Conservation (phyloP, 139 green algal species). For the Tetraselmis striata region DNA sequence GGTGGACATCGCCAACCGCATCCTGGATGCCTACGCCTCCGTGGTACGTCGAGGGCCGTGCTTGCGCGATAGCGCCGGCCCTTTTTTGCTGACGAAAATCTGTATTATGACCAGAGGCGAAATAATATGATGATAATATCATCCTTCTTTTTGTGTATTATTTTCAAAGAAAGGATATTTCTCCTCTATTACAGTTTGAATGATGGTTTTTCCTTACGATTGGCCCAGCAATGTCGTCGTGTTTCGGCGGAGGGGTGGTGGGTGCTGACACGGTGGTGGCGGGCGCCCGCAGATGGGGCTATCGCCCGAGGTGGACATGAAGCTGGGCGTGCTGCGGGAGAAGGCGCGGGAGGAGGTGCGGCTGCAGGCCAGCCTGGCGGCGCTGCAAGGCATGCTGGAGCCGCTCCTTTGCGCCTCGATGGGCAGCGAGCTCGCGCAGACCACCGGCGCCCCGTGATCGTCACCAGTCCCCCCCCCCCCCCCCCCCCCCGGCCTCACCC, state of each 20-base stretch:
- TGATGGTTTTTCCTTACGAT: not conserved
- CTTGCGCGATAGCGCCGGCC: not conserved
- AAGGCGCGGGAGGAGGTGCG: constrained; percentile 48
- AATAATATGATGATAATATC: not conserved
- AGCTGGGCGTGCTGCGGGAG: constrained; percentile 40
- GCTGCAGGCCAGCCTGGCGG: constrained; percentile 38
- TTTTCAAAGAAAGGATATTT: not conserved
- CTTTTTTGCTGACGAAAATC: not conserved
- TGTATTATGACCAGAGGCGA: not conserved
- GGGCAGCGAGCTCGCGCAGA: too few species aligned
- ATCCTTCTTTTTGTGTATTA: too few species aligned
- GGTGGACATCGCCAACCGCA: constrained; percentile 38
- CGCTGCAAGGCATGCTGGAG: constrained; percentile 60
- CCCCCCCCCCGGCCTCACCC: too few species aligned
- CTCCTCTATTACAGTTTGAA: not conserved
- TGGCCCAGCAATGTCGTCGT: too few species aligned
- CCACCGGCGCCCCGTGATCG: too few species aligned
- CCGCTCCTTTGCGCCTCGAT: constrained; percentile 43
- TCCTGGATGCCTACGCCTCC: constrained; percentile 62
- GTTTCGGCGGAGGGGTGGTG: too few species aligned
- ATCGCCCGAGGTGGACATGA: constrained; percentile 31
- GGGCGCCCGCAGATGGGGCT: constrained; percentile 25
- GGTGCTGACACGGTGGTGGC: too few species aligned
- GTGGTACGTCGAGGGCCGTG: constrained; percentile 23
- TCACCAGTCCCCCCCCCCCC: too few species aligned